phyloP scores from a whole-genome alignment of 345 rosid genomes.

The Psidium friedrichsthalianum region DNA sequence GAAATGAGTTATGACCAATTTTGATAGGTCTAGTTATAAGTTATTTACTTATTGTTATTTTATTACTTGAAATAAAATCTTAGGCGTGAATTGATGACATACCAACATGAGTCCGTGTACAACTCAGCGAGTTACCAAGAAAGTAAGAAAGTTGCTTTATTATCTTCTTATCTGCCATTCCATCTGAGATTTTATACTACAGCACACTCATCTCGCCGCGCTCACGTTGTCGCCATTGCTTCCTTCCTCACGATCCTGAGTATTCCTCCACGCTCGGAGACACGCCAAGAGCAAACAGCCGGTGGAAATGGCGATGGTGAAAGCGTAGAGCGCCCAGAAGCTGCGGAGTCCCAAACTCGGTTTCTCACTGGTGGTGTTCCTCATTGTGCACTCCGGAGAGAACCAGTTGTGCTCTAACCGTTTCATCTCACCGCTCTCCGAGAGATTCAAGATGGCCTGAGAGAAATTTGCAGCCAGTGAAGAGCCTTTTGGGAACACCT shows the following conservation, averaged over 20 bases:
- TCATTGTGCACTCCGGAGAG: slow-evolving; percentile 4
- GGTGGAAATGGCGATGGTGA: slow-evolving; percentile 21
- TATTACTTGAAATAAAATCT: neutral
- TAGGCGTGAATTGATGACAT: neutral
- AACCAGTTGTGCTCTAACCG: slow-evolving; percentile 19
- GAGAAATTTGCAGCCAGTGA: slow-evolving; percentile 29
- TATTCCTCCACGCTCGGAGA: neutral
- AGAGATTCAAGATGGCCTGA: slow-evolving; percentile 17
- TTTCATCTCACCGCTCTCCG: slow-evolving; percentile 18
- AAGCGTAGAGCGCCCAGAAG: slow-evolving; percentile 30
- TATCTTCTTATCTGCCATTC: too few species aligned
- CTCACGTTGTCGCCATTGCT: neutral
- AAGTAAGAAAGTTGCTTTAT: neutral
- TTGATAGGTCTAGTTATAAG: neutral
- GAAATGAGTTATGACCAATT: neutral
- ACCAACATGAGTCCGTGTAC: neutral
- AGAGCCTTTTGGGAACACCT: slow-evolving; percentile 40
- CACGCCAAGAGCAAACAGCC: slow-evolving; percentile 13
- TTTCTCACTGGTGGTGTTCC: neutral
- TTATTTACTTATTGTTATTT: neutral
- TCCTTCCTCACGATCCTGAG: neutral
- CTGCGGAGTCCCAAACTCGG: slow-evolving; percentile 17
- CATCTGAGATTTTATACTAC: too few species aligned
- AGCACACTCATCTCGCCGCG: neutral
- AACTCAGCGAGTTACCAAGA: neutral